phyloP scores from a whole-genome alignment of 495 filamentous ascomycete species.

The Penicillium canariense region DNA sequence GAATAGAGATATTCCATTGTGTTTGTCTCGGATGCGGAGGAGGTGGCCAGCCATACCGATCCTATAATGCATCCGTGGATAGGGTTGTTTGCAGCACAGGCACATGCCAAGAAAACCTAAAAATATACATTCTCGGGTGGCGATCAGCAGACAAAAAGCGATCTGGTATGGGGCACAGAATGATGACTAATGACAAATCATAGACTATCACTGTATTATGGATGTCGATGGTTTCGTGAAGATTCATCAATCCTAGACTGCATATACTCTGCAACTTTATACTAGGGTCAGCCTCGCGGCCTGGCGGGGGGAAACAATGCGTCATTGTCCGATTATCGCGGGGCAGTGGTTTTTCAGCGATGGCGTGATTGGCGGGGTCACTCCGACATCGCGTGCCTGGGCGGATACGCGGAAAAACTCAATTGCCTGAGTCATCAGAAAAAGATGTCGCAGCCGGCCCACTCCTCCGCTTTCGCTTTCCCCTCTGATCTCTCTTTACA shows the following conservation, averaged over 20 bases:
- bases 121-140: neutral
- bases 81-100: constrained; percentile 1
- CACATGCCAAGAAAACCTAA: constrained; percentile 3
- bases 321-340: constrained; percentile 2
- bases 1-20: no score
- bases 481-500: constrained; percentile 6
- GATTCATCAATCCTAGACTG: no score
- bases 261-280: no score
- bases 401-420: constrained; percentile 27
- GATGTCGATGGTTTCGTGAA: no score
- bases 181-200: no score
- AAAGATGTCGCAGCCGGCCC: constrained; percentile 19
- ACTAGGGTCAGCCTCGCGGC: no score
- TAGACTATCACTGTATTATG: no score
- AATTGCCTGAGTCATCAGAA: constrained; percentile 14
- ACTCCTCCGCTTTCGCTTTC: constrained; percentile 40
- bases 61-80: neutral
- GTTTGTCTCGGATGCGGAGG: no score
- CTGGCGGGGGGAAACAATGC: neutral
- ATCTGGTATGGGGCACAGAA: no score
- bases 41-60: neutral
- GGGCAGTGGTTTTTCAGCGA: neutral
- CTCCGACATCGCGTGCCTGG: constrained; percentile 21
- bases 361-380: constrained; percentile 19
- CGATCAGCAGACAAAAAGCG: neutral